A percentile compares a stretch with the other conserved stretches of the same genome.
phyloP scores from a whole-genome alignment of 2,329 filamentous ascomycete genomes.

The Venturia aucupariae region DNA sequence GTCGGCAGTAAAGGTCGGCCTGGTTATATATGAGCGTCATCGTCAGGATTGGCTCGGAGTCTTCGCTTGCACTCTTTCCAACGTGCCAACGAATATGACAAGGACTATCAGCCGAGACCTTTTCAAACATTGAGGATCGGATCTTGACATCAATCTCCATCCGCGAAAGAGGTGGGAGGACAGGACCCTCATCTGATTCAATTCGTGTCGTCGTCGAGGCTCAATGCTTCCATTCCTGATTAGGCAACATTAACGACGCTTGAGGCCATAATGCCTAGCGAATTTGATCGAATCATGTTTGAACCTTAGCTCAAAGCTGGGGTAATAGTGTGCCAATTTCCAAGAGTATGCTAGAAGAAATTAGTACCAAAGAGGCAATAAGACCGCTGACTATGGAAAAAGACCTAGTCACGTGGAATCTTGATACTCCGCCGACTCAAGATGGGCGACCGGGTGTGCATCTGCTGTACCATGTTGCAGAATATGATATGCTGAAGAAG shows the following conservation, averaged over 20 bases:
- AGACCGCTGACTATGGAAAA: background rate
- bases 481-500: background rate
- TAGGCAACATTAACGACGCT: background rate
- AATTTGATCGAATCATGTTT: background rate
- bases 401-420: background rate
- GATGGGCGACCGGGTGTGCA: too few relatives aligned
- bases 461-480: too few relatives aligned
- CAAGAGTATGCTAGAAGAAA: background rate
- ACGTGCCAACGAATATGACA: background rate
- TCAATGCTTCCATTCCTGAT: background rate
- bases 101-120: background rate
- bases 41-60: background rate
- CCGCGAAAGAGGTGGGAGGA: background rate
- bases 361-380: background rate
- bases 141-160: background rate
- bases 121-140: background rate
- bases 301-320: background rate
- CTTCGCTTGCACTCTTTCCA: background rate
- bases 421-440: too few relatives aligned
- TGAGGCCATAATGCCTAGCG: background rate
- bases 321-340: background rate
- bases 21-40: background rate
- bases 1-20: background rate
- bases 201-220: background rate
- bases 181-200: background rate